Conservation (phyloP, 805 yeast species). For the Cephaloascus albidus region DNA sequence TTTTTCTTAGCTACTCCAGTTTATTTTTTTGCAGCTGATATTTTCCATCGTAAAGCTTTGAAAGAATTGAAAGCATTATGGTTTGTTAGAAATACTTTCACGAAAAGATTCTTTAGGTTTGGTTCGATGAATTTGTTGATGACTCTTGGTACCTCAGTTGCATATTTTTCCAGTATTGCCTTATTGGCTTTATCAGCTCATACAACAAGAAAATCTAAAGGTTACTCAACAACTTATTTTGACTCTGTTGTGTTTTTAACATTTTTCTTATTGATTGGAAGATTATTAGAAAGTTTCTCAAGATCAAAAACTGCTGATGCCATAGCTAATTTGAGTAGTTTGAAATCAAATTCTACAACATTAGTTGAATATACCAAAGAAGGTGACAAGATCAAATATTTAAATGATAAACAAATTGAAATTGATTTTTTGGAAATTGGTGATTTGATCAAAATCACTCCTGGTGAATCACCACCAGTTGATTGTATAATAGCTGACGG, state of each 20-base stretch:
- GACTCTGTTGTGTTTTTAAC: constrained; percentile 74
- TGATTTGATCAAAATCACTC: constrained; percentile 35
- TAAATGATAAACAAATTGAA: constrained; percentile 22
- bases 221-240: constrained; percentile 57
- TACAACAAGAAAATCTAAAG: constrained; percentile 15
- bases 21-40: constrained; percentile 65
- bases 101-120: constrained; percentile 49
- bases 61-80: constrained; percentile 51
- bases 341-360: constrained; percentile 42
- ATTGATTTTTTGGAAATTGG: constrained; percentile 40
- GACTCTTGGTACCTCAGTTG: constrained; percentile 64
- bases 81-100: constrained; percentile 45
- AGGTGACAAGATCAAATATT: constrained; percentile 2
- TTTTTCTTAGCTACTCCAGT: constrained; percentile 62
- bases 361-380: constrained; percentile 20
- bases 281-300: constrained; percentile 57
- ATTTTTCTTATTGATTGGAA: constrained; percentile 62
- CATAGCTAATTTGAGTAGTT: constrained; percentile 38
- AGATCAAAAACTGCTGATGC: constrained; percentile 63
- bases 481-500: constrained; percentile 46
- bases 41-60: constrained; percentile 60
- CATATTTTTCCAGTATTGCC: constrained; percentile 61
- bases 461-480: constrained; percentile 54
- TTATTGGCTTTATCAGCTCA: constrained; percentile 37
- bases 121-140: constrained; percentile 75